Percentiles rank a stretch among this genome's conserved stretches.
Evolutionary conservation across 179 eudicot species (phyloP).

Genomic region (Camellia oleifera): DNA sequence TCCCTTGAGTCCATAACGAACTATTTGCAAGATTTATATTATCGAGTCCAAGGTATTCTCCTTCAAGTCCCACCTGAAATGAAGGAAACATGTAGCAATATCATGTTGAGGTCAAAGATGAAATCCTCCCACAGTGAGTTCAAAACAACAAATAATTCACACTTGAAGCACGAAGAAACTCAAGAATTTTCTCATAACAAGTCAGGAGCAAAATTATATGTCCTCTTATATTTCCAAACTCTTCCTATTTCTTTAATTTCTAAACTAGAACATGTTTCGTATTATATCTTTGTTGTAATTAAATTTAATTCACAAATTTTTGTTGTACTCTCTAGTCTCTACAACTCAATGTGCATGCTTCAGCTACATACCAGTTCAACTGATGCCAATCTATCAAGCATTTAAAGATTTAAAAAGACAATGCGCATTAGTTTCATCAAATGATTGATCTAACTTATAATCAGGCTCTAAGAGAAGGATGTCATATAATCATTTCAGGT

Average conservation of each 20-base stretch:
- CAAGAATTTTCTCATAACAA: neutral
- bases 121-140: neutral
- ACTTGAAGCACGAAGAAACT: neutral
- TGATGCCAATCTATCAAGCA: neutral
- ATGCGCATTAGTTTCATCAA: neutral
- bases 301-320: neutral
- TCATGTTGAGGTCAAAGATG: neutral
- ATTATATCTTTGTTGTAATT: neutral
- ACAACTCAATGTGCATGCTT: neutral
- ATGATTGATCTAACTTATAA: neutral
- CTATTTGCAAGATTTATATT: constrained; percentile 39
- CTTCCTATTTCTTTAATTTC: neutral
- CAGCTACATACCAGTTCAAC: neutral
- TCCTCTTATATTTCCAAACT: neutral
- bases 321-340: neutral
- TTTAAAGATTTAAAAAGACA: neutral
- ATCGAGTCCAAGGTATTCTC: constrained; percentile 46
- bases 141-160: neutral
- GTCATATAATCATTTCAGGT: neutral
- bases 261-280: neutral
- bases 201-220: neutral
- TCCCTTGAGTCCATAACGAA: constrained; percentile 42
- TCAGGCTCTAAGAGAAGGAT: neutral
- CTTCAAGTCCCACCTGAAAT: constrained; percentile 53
- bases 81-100: neutral